These are phyloP conservation scores for Sarcodon aspratus DNA, from an alignment of 768 basidiomycete species.

Conservation along the genomic window DNA sequence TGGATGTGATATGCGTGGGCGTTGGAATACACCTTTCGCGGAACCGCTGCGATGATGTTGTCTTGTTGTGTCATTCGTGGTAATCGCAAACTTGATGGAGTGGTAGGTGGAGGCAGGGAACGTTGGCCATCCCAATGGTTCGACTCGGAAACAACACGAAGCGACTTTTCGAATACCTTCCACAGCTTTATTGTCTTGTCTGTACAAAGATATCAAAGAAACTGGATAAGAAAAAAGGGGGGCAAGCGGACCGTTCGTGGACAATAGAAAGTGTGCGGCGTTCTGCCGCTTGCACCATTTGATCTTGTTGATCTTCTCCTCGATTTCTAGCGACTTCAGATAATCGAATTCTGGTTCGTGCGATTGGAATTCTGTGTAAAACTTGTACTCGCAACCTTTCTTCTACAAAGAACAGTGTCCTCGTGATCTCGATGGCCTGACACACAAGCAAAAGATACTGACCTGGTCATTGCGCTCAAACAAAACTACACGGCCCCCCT, in stretches of 20 bases:
- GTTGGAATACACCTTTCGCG: constrained; percentile 97
- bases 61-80: constrained; percentile 92
- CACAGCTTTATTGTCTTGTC: constrained; percentile 99
- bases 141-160: constrained; percentile 93
- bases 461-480: constrained; percentile 98
- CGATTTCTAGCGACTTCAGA: constrained; percentile 98
- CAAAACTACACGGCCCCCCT: constrained; percentile 96
- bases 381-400: constrained; percentile 99
- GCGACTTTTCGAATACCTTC: constrained; percentile 99
- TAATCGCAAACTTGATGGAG: constrained; percentile 56
- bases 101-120: constrained; percentile 49
- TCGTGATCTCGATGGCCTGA: not conserved
- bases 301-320: constrained; percentile 99
- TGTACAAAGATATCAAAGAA: constrained; percentile 19
- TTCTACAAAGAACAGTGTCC: constrained; percentile 41
- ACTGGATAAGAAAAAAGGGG: not conserved
- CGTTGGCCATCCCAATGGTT: constrained; percentile 82
- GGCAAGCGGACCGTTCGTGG: constrained; percentile 76
- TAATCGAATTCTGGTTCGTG: constrained; percentile 99
- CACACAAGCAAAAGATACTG: constrained; percentile 15
- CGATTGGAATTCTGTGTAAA: constrained; percentile 99
- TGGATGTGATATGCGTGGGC: constrained; percentile 99
- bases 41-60: constrained; percentile 96
- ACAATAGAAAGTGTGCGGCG: constrained; percentile 90
- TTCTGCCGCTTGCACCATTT: constrained; percentile 99